Evolutionary conservation across 345 rosid genomes (phyloP).

Genomic region (Cardamine resedifolia): DNA sequence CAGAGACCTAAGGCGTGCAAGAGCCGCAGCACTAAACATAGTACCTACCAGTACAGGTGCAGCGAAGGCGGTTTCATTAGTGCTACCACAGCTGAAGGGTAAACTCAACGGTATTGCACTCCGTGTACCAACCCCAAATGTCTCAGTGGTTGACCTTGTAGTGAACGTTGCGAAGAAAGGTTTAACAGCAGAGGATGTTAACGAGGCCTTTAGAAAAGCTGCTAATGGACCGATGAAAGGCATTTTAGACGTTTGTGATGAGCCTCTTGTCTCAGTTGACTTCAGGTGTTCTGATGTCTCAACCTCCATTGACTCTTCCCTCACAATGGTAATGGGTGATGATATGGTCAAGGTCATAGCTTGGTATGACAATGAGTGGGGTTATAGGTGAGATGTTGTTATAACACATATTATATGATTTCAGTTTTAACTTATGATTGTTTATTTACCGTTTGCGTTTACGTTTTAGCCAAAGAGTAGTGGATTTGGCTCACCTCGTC

Average conservation of each 20-base stretch:
- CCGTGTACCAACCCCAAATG: conserved; percentile 98
- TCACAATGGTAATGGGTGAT: conserved; percentile 98
- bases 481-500: conserved; percentile 93
- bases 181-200: conserved; percentile 79
- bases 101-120: conserved; percentile 98
- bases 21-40: conserved; percentile 95
- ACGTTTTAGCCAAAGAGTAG: conserved; percentile 82
- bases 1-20: conserved; percentile 95
- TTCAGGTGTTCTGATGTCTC: conserved; percentile 94
- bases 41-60: conserved; percentile 99
- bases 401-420: not conserved
- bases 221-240: conserved; percentile 89
- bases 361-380: conserved; percentile 99
- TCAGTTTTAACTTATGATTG: not conserved
- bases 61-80: conserved; percentile 96
- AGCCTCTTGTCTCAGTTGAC: conserved; percentile 87
- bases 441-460: not conserved
- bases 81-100: conserved; percentile 94
- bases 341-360: conserved; percentile 98
- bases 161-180: conserved; percentile 88
- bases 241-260: conserved; percentile 77
- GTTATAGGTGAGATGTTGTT: conserved; percentile 62
- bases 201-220: conserved; percentile 88
- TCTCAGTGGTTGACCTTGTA: conserved; percentile 92
- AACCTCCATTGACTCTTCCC: conserved; percentile 84